Evolutionary conservation across 192 early-diverging fungal genomes (phyloP).

Genomic region (Entophlyctis luteolus): DNA sequence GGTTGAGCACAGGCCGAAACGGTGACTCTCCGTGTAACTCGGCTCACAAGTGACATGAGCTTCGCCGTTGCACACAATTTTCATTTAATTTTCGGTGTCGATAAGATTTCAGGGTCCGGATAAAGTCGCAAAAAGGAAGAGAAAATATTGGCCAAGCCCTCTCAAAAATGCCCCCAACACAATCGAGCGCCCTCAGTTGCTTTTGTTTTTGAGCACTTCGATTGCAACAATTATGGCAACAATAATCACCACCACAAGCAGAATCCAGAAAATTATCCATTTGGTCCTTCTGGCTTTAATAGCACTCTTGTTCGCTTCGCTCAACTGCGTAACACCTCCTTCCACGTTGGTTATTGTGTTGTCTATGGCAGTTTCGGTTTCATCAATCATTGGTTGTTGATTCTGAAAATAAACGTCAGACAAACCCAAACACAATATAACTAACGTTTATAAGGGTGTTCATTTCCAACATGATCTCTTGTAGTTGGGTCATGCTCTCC

Average conservation of each 20-base stretch:
- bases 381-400: slow-evolving; percentile 2
- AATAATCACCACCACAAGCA: background rate
- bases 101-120: too few relatives aligned
- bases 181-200: background rate
- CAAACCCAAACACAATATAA: too few relatives aligned
- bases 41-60: too few relatives aligned
- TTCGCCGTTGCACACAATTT: too few relatives aligned
- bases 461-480: background rate
- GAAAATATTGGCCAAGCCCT: too few relatives aligned
- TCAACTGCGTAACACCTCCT: background rate
- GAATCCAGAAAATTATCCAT: background rate
- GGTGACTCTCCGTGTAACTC: too few relatives aligned
- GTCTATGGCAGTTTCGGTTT: background rate
- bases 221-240: background rate
- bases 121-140: too few relatives aligned
- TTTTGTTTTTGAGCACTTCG: background rate
- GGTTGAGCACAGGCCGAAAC: too few relatives aligned
- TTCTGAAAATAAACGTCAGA: background rate
- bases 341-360: background rate
- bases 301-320: background rate
- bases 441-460: background rate
- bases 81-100: too few relatives aligned
- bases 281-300: background rate
- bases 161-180: background rate
- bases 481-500: background rate